Base-by-base conservation (phyloP, 139 green algal species). In the Spirogloea muscicola region DNA sequence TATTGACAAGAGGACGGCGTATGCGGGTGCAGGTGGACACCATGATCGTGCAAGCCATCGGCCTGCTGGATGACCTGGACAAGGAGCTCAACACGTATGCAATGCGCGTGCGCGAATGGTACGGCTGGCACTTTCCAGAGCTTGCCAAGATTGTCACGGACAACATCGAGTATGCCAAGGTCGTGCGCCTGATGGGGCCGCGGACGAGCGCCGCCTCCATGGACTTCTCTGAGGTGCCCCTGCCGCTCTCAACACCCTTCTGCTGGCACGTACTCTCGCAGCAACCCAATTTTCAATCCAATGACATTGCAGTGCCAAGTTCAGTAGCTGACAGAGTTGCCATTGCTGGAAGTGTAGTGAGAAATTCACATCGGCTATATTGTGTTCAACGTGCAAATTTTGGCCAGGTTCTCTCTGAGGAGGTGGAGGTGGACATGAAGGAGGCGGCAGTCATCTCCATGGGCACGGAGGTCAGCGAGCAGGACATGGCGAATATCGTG, bases 51-150 rank as follows among this genome's bases (percentile, higher is more conserved):
- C 93, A 98, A 79, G 95, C 95, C 51, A 98, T 99, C 57, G 94
- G 90, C 10, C 84, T 99, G 76, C 82, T 99, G 69, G 95, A 99
- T 70, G 93, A 97, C 51, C 79, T 99, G 74, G 95, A 99, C 85
- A 99, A 99, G 91, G 95, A 99, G 87, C 90, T 99, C 33, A 99
- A 99, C 89, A 98, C 94, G n/a, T 99, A 98, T 84, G 91, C 92
- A 38, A 99, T 97, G 94, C 88, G 94, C 43, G 91, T 97, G 72
- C 83, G 93, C 4, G 94, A 98, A 85, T 98, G 94, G 94, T 99
- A 98, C 82, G 94, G 94, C 75, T 99, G 94, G 94, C 94, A 99
- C 85, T 98, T 96, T 82, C 94, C 94, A 0, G 94, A 99, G 85
- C 95, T 97, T 89, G 91, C 86, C 55, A 96, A 96, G 84, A 91